phyloP scores from a whole-genome alignment of 345 rosid species.

The Linum tenue region DNA sequence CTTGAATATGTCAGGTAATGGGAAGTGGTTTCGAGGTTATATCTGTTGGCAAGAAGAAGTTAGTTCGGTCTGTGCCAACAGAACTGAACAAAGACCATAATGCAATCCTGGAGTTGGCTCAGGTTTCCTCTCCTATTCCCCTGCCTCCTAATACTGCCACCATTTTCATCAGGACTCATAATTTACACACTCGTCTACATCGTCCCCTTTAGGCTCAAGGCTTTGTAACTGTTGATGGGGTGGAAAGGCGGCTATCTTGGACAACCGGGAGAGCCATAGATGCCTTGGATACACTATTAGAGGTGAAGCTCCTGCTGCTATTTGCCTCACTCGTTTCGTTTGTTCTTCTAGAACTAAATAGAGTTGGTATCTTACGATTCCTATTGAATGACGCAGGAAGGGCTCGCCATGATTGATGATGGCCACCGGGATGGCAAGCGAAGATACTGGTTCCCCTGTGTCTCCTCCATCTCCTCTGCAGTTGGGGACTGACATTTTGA shows the following conservation, averaged over 20 bases:
- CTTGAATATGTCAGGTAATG: constrained; percentile 34
- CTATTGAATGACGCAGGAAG: constrained; percentile 44
- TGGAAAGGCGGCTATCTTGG: constrained; percentile 70
- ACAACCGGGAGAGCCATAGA: constrained; percentile 73
- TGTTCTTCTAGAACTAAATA: no score
- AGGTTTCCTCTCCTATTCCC: constrained; percentile 36
- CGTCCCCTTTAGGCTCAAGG: constrained; percentile 57
- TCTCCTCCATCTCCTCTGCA: constrained; percentile 47
- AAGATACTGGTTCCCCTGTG: constrained; percentile 83
- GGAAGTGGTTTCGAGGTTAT: constrained; percentile 94
- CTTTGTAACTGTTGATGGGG: constrained; percentile 75
- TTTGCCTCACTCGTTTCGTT: no score
- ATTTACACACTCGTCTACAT: constrained; percentile 6
- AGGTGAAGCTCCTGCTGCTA: constrained; percentile 29
- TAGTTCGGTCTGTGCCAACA: constrained; percentile 83
- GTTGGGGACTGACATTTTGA: constrained; percentile 35
- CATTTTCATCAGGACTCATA: not conserved
- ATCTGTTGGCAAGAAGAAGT: constrained; percentile 76
- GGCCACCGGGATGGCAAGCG: constrained; percentile 64
- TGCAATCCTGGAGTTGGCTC: constrained; percentile 79
- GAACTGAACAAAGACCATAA: constrained; percentile 94
- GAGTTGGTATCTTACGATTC: constrained; percentile 17
- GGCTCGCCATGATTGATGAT: constrained; percentile 77
- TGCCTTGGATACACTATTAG: constrained; percentile 65
- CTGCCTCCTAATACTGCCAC: not conserved